Evolutionary conservation across 2,329 filamentous ascomycete species (phyloP).

Genomic region (Juglanconis juglandina): DNA sequence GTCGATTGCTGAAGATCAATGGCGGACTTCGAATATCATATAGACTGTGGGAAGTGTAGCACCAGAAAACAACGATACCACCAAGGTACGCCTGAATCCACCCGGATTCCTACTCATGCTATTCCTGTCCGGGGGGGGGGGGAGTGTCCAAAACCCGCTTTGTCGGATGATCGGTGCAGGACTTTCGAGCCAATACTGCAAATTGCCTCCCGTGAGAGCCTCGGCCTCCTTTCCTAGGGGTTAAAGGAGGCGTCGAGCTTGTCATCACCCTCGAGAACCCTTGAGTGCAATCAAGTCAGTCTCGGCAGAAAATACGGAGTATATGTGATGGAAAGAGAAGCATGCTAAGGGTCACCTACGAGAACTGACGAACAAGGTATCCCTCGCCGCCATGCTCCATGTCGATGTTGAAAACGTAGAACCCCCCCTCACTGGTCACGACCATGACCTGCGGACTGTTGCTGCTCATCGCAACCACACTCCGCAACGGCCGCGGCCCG

Average conservation of each 20-base stretch:
- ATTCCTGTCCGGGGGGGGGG: no score
- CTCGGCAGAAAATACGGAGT: neutral
- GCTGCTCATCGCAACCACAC: slow-evolving; percentile 96
- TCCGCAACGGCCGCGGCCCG: slow-evolving; percentile 64
- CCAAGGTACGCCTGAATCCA: no score
- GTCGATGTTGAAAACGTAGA: slow-evolving; percentile 93
- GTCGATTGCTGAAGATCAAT: neutral
- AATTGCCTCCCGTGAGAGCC: neutral
- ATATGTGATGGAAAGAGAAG: neutral
- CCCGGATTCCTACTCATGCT: no score
- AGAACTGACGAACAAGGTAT: slow-evolving; percentile 84
- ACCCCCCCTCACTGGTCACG: slow-evolving; percentile 90
- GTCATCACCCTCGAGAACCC: slow-evolving; percentile 53
- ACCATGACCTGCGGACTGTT: slow-evolving; percentile 97
- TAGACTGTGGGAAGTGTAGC: no score
- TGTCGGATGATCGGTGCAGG: no score
- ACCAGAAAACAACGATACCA: no score
- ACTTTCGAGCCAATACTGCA: neutral
- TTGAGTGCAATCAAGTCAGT: slow-evolving; percentile 23
- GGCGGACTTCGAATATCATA: neutral
- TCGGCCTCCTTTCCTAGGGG: neutral
- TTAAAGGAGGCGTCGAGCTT: slow-evolving; percentile 46
- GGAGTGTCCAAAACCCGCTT: neutral
- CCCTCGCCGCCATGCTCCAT: slow-evolving; percentile 93
- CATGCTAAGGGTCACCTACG: slow-evolving; percentile 57